Evolutionary conservation across 2,329 filamentous ascomycete genomes (phyloP).

Genomic region (Monosporascus sp.): DNA sequence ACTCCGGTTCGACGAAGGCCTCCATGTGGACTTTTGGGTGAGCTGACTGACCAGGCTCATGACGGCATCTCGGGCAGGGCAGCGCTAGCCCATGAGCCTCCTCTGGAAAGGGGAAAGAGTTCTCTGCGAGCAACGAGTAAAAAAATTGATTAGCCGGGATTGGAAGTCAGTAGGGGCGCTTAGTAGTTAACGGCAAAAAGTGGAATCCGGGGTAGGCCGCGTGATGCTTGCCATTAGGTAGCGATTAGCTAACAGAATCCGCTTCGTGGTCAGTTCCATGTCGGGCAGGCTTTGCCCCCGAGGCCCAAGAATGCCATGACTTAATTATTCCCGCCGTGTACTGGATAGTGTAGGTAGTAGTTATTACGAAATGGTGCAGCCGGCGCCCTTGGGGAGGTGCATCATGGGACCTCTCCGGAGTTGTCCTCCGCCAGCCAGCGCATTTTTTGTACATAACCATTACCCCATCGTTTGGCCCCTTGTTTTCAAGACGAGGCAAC

Average conservation of each 20-base stretch:
- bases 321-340: background rate
- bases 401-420: slow-evolving; percentile 16
- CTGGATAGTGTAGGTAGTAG: background rate
- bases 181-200: slow-evolving; percentile 25
- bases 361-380: slow-evolving; percentile 22
- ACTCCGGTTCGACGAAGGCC: too few relatives aligned
- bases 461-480: slow-evolving; percentile 25
- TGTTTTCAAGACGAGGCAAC: too few relatives aligned
- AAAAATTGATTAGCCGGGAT: background rate
- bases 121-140: background rate
- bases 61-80: too few relatives aligned
- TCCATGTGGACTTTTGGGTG: too few relatives aligned
- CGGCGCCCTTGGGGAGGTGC: slow-evolving; percentile 6
- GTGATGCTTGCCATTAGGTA: slow-evolving; percentile 21
- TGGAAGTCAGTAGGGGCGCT: slow-evolving; percentile 10
- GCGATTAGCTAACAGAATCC: slow-evolving; percentile 22
- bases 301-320: background rate
- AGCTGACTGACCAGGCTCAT: too few relatives aligned
- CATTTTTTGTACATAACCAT: slow-evolving; percentile 26
- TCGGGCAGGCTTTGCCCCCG: too few relatives aligned
- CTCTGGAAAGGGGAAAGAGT: background rate
- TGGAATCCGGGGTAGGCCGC: slow-evolving; percentile 27
- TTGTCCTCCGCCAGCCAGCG: slow-evolving; percentile 1
- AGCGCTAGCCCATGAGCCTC: background rate
- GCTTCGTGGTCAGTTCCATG: slow-evolving; percentile 3